Base-by-base conservation (phyloP, 2,329 filamentous ascomycete species). In the Trichoderma hamatum region DNA sequence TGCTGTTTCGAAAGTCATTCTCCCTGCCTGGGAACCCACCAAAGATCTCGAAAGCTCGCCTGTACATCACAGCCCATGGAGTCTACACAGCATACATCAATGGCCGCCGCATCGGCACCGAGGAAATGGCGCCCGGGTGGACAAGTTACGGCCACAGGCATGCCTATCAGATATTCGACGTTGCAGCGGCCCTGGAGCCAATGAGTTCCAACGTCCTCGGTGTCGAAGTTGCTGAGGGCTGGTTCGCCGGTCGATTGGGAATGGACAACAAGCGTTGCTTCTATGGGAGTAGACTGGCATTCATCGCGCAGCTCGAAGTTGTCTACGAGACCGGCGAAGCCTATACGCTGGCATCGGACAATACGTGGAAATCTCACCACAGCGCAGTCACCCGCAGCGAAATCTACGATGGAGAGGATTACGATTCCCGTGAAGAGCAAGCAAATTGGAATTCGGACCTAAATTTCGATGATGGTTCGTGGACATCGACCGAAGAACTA, bases 121-220 rank as follows among this genome's bases (percentile, higher is more conserved):
- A 76, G 5, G 78, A 81, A 5, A 75, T 86, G 43, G 82, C 84
- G 24, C 85, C 85, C 0, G 85, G 85, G 0, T 88, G 84, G 83
- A 82, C 83, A 54, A 81, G 81, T 3, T 88, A 88, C 70, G 76
- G 81, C 0, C 75, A 83, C 58, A 79, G 85, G 0, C 80, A 84
- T n/a, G 77, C 80, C 1, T 89, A 88, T 70, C 81, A 88, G 67
- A 84, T 82, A 0, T 85, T 84, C 67, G 84, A 88, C 70, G 82
- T 88, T 1, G 43, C n/a, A 11, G 82, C 80, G 0, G 70, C 76
- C 0, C 76, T 84, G 0, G 68, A 87, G 1, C 74, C 73, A 4
- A 71, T 72, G 3, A 69, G 73, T 4, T 81, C 82, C 67, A 77
- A 76, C 65, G 75, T 75, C 0, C 74, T 85, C 39, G 81, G 77